A percentile compares a stretch with the other conserved stretches of the same genome.
phyloP scores from a whole-genome alignment of 768 basidiomycete genomes.

The Lactarius tabidus region DNA sequence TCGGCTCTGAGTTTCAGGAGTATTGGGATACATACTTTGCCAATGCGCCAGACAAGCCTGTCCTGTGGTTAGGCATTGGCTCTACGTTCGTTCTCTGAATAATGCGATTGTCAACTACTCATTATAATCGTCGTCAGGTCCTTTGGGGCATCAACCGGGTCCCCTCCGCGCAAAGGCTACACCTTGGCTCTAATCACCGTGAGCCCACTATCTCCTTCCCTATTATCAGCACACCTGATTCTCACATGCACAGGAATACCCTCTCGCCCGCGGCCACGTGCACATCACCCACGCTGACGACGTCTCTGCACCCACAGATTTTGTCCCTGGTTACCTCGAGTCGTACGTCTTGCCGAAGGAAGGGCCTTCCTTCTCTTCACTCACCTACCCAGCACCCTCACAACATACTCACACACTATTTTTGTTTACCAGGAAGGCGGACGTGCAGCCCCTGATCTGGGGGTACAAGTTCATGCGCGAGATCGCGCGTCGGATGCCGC shows the following conservation, averaged over 20 bases:
- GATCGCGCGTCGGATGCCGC: constrained; percentile 48
- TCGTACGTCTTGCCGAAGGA: too few species aligned
- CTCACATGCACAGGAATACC: constrained; percentile 16
- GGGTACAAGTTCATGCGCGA: constrained; percentile 55
- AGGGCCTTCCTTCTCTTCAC: too few species aligned
- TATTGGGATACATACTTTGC: constrained; percentile 29
- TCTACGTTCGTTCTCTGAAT: constrained; percentile 20
- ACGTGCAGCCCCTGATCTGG: constrained; percentile 44
- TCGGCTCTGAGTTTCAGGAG: constrained; percentile 30
- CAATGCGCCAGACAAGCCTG: constrained; percentile 28
- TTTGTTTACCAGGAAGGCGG: constrained; percentile 28
- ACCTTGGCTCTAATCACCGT: constrained; percentile 11
- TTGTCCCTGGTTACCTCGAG: constrained; percentile 29
- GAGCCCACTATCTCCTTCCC: background rate
- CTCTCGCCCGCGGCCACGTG: constrained; percentile 26
- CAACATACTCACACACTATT: too few species aligned
- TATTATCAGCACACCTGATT: background rate
- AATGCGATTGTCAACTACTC: background rate
- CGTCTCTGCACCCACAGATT: constrained; percentile 26
- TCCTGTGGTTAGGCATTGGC: constrained; percentile 20
- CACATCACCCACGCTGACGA: constrained; percentile 28
- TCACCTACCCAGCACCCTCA: background rate
- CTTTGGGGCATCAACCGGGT: too few species aligned
- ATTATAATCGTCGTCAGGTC: background rate
- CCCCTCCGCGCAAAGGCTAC: constrained; percentile 28